phyloP scores from a whole-genome alignment of 495 filamentous ascomycete genomes.

The Neurospora sp. region DNA sequence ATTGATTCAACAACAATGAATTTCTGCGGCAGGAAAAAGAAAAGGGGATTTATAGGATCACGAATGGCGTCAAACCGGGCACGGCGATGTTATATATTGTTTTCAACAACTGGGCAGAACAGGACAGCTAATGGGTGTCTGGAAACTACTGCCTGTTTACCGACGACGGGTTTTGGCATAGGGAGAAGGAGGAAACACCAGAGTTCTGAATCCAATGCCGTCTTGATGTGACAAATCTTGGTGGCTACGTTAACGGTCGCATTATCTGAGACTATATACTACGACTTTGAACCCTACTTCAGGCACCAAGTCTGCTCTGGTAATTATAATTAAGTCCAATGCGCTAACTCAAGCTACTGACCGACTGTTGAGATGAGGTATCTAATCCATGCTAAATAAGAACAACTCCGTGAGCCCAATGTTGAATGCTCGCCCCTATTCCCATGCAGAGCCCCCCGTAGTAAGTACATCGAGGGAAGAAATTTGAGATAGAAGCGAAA shows the following conservation, averaged over 20 bases:
- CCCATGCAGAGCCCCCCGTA: slow-evolving; percentile 5
- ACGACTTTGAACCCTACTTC: no score
- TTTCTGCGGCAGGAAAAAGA: background rate
- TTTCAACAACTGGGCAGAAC: background rate
- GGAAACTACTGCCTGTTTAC: background rate
- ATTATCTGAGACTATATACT: background rate
- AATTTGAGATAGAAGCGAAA: background rate
- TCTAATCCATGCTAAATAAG: background rate
- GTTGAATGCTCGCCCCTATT: slow-evolving; percentile 18
- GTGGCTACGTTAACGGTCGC: background rate
- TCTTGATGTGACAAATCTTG: background rate
- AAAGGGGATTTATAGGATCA: background rate
- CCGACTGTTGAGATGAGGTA: background rate
- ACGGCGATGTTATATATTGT: background rate
- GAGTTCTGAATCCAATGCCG: background rate
- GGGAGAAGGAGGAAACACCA: background rate
- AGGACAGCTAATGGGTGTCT: background rate
- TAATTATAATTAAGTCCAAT: background rate
- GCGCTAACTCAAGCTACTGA: background rate
- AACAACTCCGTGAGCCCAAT: slow-evolving; percentile 10
- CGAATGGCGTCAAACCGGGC: background rate
- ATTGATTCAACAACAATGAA: background rate
- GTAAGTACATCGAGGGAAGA: background rate
- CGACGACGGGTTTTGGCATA: background rate
- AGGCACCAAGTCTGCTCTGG: background rate